These are phyloP conservation scores for Boletus smithii DNA, from an alignment of 1,284 basidiomycete genomes.

Conservation along the genomic window DNA sequence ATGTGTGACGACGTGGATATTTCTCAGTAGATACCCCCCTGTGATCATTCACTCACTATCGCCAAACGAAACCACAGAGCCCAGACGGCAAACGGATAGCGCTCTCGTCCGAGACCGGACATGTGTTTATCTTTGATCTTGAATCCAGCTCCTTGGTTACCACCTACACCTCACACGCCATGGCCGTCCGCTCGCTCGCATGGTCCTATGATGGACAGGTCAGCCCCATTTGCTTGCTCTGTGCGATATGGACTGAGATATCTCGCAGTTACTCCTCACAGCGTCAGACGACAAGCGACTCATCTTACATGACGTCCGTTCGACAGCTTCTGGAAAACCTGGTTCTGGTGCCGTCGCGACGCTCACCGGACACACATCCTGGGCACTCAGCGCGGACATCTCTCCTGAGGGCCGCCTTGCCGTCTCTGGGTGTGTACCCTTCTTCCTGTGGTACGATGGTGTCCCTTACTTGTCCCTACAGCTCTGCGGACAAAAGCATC, in stretches of 20 bases:
- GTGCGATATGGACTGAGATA: constrained; percentile 13
- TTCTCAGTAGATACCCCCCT: constrained; percentile 5
- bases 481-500: constrained; percentile 80
- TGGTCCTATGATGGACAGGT: constrained; percentile 80
- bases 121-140: constrained; percentile 78
- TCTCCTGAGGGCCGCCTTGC: constrained; percentile 76
- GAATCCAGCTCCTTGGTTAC: constrained; percentile 59
- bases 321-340: constrained; percentile 49
- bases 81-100: constrained; percentile 80
- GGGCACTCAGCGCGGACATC: constrained; percentile 79
- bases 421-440: constrained; percentile 66
- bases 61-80: no score
- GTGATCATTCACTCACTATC: no score
- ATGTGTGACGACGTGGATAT: constrained; percentile 7
- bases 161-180: constrained; percentile 81
- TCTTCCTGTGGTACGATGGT: not conserved
- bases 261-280: constrained; percentile 69
- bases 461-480: constrained; percentile 26
- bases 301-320: constrained; percentile 79
- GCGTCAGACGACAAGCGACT: constrained; percentile 88
- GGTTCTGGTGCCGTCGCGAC: constrained; percentile 78
- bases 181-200: constrained; percentile 76
- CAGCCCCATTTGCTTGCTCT: constrained; percentile 14
- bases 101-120: constrained; percentile 75
- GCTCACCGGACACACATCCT: constrained; percentile 79